Base-by-base conservation (phyloP, 176 grass and related monocot species). In the Raddia distichophylla region DNA sequence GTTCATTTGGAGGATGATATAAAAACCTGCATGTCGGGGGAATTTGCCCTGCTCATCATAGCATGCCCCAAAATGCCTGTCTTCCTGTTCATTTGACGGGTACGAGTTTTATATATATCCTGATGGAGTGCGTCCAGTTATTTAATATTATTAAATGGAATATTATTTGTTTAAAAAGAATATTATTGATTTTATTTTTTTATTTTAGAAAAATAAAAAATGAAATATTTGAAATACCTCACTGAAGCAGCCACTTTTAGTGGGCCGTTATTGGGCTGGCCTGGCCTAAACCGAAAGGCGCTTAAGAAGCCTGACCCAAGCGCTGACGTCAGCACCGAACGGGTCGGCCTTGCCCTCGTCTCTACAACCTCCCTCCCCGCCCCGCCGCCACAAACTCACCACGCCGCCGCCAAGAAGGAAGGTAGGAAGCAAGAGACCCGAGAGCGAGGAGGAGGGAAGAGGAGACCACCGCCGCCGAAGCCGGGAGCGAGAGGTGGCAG, bases 311-410 rank as follows among this genome's bases (percentile, higher is more conserved):
- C 86, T 70, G 77, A 77, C 71, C 71, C 77, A 76, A 81, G 71
- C 77, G 71, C 64, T 15, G 35, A 89, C 82, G 82, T 85, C 87
- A 89, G 48, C 87, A 63, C 16, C 37, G 44, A 53, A 53, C 76
- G 86, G 54, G 75, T 58, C 46, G 68, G 33, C 5, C 37, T 85
- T 37, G 63, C 48, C 55, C 54, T 89, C 62, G 58, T 42, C 63
- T 78, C 60, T 34, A 64, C 75, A 63, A 69, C 76, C 47, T 58
- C 48, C 17, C 37, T 45, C 0, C 19, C 69, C 18, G n/a, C 81
- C 20, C 74, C 87, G 71, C 82, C 87, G 55, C 87, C 72, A 19
- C 57, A 32, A 19, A 6, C 77, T 6, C 74, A n/a, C 66, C 60
- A 69, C 49, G 1, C 51, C 74, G 20, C 81, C 74, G 20, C n/a